phyloP scores from a whole-genome alignment of 1,139 yeast genomes.

The Scheffersomyces lignicola region DNA sequence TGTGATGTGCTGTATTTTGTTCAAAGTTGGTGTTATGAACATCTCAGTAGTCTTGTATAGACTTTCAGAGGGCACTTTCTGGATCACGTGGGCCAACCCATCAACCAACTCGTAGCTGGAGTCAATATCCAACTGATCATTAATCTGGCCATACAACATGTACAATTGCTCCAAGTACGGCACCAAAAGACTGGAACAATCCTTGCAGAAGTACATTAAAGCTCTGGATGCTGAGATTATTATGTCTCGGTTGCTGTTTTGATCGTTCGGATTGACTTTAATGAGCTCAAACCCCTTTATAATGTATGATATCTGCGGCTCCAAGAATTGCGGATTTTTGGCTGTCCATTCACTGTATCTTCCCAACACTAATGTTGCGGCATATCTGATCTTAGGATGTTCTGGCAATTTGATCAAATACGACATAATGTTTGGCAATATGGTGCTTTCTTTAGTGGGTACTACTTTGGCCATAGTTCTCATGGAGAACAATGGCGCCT shows the following conservation, averaged over 20 bases:
- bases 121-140: slow-evolving; percentile 56
- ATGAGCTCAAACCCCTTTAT: slow-evolving; percentile 67
- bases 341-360: slow-evolving; percentile 96
- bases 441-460: slow-evolving; percentile 60
- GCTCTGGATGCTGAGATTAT: slow-evolving; percentile 91
- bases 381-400: slow-evolving; percentile 83
- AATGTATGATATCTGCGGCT: slow-evolving; percentile 81
- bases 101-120: slow-evolving; percentile 81
- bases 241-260: slow-evolving; percentile 46
- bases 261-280: slow-evolving; percentile 14
- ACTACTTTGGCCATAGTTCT: slow-evolving; percentile 96
- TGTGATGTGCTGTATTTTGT: slow-evolving; percentile 4
- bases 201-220: slow-evolving; percentile 90
- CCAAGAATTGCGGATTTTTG: slow-evolving; percentile 77
- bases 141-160: slow-evolving; percentile 69
- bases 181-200: slow-evolving; percentile 71
- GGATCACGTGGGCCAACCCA: slow-evolving; percentile 84
- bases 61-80: slow-evolving; percentile 46
- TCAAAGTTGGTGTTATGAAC: slow-evolving; percentile 68
- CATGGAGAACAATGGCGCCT: slow-evolving; percentile 86
- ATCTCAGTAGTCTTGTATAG: slow-evolving; percentile 40
- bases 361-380: slow-evolving; percentile 90
- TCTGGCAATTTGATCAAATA: slow-evolving; percentile 72
- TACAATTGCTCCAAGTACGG: slow-evolving; percentile 75
- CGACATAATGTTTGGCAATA: slow-evolving; percentile 79